Evolutionary conservation across 345 rosid species (phyloP), one percentile per base, ranked within the genome.

Genomic region (Xanthoceras sorbifolium): DNA sequence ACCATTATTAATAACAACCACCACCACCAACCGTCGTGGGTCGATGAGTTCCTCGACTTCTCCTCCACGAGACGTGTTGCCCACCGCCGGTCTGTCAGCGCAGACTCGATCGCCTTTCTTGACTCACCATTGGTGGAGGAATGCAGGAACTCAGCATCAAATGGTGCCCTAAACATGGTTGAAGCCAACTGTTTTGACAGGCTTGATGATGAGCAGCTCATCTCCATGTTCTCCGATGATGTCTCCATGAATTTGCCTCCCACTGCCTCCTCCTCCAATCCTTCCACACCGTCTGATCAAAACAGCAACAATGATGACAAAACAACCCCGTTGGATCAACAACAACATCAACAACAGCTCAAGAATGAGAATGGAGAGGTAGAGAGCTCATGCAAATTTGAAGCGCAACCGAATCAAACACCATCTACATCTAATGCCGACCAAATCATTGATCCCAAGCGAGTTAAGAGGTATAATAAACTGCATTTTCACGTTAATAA

Each of bases 21-120:
- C 11, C 55, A 66, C 17, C 82, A 85, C 26, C 88, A 84, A 25
- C 85, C 91, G 3, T 86, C 87, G 0, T 90, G 97, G 97, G 86
- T 87, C 34, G 97, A 93, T 25, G 98, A 93, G 79, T 94, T 94
- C 80, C 87, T 94, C 1, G 97, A 94, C 69, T 94, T 94, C 90
- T 89, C 98, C 7, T 77, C 92, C 28, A 59, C 81, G 32, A 80
- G 93, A 34, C 93, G 98, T 9, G 90, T 89, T 0, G 77, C 91
- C 1, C 98, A 94, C 86, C 97, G 93, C 36, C 88, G 98, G 42
- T 94, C 97, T 0, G 81, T 86, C 2, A 94, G 98, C 85, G 62
- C 62, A 0, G 98, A 94, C 79, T 91, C 94, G 23, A 77, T 93
- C 6, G 83, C 97, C 28, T 93, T 91, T 80, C 86, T 94, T 4